These are phyloP conservation scores for Coccomyxa sp. DNA, from an alignment of 139 green algal genomes.

Conservation along the genomic window DNA sequence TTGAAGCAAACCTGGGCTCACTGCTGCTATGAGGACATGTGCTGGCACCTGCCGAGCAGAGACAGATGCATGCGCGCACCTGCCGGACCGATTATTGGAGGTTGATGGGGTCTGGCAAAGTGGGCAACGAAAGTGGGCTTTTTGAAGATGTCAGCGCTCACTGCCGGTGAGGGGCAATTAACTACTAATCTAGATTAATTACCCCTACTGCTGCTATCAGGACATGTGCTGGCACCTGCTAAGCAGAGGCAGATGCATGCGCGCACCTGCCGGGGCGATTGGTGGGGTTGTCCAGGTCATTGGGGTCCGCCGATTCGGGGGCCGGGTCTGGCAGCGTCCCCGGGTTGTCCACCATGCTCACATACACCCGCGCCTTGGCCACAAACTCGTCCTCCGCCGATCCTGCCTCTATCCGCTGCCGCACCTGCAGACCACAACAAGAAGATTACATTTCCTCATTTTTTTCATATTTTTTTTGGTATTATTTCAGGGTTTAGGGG, in stretches of 20 bases:
- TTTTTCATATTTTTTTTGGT: background rate
- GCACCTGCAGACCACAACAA: background rate
- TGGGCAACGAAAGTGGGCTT: no score
- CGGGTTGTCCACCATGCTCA: conserved; percentile 24
- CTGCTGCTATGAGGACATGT: no score
- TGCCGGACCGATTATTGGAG: conserved; percentile 26
- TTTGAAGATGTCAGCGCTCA: no score
- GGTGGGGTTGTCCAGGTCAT: no score
- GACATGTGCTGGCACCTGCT: no score
- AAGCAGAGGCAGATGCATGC: background rate
- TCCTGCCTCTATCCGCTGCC: background rate
- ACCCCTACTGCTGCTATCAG: no score
- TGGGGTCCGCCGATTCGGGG: conserved; percentile 5
- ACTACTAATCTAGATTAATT: no score
- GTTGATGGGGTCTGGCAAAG: no score
- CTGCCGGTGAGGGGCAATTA: no score
- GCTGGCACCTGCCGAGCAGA: background rate
- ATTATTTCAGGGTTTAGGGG: no score
- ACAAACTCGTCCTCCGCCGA: conserved; percentile 1
- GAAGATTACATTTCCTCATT: background rate
- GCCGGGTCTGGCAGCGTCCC: conserved; percentile 23
- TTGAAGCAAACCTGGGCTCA: no score
- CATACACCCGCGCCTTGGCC: conserved; percentile 13
- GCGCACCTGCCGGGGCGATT: conserved; percentile 23
- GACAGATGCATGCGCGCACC: background rate